Conservation (phyloP, 495 filamentous ascomycete species). For the Penicillium riverlandense region DNA sequence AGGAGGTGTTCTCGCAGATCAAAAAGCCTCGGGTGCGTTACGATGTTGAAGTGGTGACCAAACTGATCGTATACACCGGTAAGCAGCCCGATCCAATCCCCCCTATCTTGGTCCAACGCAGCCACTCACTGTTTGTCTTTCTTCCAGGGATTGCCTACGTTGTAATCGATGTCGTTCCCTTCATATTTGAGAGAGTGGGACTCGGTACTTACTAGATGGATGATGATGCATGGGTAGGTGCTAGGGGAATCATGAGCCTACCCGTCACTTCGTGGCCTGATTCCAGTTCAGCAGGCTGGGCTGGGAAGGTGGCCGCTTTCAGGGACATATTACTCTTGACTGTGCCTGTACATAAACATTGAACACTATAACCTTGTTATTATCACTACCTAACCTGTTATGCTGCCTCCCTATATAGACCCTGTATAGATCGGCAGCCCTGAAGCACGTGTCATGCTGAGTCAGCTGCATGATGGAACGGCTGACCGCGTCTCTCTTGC, state of each 20-base stretch:
- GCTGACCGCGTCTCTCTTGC: neutral
- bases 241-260: too few relatives aligned
- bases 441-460: neutral
- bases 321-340: constrained; percentile 3
- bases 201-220: constrained; percentile 12
- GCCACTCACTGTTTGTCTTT: neutral
- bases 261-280: neutral
- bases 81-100: constrained; percentile 13
- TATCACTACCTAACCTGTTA: neutral
- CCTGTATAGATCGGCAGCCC: neutral
- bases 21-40: constrained; percentile 87
- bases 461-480: constrained; percentile 4
- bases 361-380: constrained; percentile 5
- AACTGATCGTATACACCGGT: constrained; percentile 93
- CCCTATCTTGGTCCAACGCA: neutral
- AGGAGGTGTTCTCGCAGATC: constrained; percentile 77
- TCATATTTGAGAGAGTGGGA: constrained; percentile 20
- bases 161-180: constrained; percentile 25
- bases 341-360: constrained; percentile 18
- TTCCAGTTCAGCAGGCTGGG: constrained; percentile 14
- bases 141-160: constrained; percentile 24
- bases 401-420: too few relatives aligned
- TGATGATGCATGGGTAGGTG: neutral
- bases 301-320: constrained; percentile 3
- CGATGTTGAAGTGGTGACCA: constrained; percentile 95